phyloP scores from a whole-genome alignment of 148 eudicot genomes.

The Diospyros lotus region DNA sequence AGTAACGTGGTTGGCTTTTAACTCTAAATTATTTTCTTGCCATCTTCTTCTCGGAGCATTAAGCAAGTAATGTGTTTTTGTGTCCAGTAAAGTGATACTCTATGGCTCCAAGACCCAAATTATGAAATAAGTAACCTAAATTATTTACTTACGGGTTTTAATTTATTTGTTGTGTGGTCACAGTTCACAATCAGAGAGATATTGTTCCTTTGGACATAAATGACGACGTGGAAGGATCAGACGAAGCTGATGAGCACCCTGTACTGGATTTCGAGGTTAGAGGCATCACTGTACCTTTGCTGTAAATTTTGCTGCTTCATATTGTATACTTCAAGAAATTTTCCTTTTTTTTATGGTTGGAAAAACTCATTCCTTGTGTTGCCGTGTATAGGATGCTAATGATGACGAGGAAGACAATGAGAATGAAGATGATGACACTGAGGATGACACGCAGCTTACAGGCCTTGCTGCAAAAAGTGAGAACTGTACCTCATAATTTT shows the following conservation, averaged over 20 bases:
- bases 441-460: conserved; percentile 36
- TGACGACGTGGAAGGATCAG: conserved; percentile 57
- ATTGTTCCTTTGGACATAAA: conserved; percentile 65
- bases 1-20: background rate
- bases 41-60: background rate
- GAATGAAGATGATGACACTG: conserved; percentile 44
- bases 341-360: background rate
- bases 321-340: background rate
- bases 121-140: background rate
- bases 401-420: conserved; percentile 40
- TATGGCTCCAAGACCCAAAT: background rate
- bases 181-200: conserved; percentile 97
- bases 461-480: conserved; percentile 72
- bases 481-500: conserved; percentile 14
- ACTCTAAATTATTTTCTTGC: background rate
- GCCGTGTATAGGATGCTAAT: conserved; percentile 32
- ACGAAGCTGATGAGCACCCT: conserved; percentile 63
- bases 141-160: background rate
- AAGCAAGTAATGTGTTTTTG: background rate
- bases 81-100: background rate
- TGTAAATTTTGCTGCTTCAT: background rate
- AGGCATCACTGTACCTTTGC: background rate
- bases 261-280: conserved; percentile 74
- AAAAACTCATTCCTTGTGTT: background rate
- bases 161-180: conserved; percentile 8